These are phyloP conservation scores for Diplodia sapinea DNA, from an alignment of 2,329 filamentous ascomycete species.

Conservation along the genomic window DNA sequence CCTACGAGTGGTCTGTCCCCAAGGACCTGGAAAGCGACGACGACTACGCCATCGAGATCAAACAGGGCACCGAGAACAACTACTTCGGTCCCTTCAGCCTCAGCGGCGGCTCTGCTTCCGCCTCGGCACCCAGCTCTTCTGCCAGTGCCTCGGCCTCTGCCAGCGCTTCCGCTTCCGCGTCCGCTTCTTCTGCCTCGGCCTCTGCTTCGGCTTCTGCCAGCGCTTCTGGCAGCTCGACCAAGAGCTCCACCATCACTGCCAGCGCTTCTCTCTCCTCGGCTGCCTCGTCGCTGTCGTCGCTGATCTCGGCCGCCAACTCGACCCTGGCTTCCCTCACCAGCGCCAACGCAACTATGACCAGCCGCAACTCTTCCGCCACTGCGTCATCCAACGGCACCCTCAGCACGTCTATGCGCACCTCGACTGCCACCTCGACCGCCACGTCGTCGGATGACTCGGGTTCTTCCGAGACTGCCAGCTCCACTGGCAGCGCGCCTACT, in stretches of 20 bases:
- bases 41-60: conserved; percentile 66
- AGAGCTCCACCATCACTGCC: conserved; percentile 41
- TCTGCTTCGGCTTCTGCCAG: conserved; percentile 35
- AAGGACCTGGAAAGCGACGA: conserved; percentile 50
- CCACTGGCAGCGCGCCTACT: conserved; percentile 33
- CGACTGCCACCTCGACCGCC: conserved; percentile 35
- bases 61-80: conserved; percentile 59
- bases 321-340: conserved; percentile 32
- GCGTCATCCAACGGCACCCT: conserved; percentile 30
- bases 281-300: conserved; percentile 41
- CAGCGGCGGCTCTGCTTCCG: conserved; percentile 53
- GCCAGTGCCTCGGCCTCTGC: conserved; percentile 43
- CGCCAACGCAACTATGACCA: conserved; percentile 32
- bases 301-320: conserved; percentile 38
- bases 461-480: conserved; percentile 34
- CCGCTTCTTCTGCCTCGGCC: conserved; percentile 50
- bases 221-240: conserved; percentile 36
- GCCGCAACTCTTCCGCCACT: conserved; percentile 29
- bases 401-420: conserved; percentile 39
- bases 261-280: conserved; percentile 38
- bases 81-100: conserved; percentile 61
- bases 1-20: conserved; percentile 59
- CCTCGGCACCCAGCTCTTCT: conserved; percentile 49
- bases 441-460: conserved; percentile 37
- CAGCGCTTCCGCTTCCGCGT: conserved; percentile 52